Conservation (phyloP, 148 eudicot genomes). For the Cornus controversa region DNA sequence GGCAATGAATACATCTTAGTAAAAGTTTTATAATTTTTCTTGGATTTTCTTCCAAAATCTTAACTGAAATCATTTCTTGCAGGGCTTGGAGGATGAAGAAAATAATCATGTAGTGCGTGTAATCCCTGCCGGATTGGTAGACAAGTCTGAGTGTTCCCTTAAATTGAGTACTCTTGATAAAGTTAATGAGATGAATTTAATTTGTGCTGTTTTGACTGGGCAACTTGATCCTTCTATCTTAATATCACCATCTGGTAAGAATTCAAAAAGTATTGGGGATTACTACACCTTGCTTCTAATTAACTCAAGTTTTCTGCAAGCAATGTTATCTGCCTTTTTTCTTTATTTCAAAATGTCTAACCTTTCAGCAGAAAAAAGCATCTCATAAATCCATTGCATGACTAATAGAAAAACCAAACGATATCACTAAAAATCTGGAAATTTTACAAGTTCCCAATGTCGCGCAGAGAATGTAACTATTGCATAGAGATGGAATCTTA, state of each 20-base stretch:
- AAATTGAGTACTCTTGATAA: conserved; percentile 48
- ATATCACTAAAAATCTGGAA: neutral
- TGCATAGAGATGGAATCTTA: neutral
- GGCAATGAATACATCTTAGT: no score
- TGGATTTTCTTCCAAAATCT: conserved; percentile 7
- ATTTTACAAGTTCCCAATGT: neutral
- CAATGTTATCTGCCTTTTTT: neutral
- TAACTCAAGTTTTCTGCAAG: neutral
- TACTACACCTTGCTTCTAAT: neutral
- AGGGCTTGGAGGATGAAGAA: conserved; percentile 54
- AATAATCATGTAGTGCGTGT: conserved; percentile 55
- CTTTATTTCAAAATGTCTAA: neutral
- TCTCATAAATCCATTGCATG: conserved; percentile 1
- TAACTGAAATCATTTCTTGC: conserved; percentile 3
- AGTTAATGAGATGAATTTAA: conserved; percentile 59
- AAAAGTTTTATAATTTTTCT: no score
- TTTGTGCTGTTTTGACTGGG: conserved; percentile 75
- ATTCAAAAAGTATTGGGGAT: neutral
- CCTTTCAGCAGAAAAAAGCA: neutral
- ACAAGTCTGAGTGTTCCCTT: conserved; percentile 21
- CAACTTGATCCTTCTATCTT: conserved; percentile 68
- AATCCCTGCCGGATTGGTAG: conserved; percentile 45
- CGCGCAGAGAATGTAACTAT: neutral
- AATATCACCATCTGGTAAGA: conserved; percentile 71
- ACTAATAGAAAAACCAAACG: neutral